These are phyloP conservation scores for Blepharisma stoltei DNA, from an alignment of 73 alveolate species.

Conservation along the genomic window DNA sequence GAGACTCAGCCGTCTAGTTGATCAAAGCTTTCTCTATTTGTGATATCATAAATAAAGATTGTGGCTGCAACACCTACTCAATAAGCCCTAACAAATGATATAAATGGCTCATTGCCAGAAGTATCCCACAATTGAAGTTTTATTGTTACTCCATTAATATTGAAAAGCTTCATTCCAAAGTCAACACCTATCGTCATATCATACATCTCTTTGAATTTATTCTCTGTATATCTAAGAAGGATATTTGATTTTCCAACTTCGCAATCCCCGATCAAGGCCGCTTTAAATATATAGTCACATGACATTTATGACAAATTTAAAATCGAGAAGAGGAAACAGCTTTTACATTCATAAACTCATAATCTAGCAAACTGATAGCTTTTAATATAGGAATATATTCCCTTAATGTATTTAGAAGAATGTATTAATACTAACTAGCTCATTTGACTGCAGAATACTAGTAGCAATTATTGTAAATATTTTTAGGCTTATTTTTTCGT, in stretches of 20 bases:
- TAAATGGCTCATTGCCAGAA: slow-evolving; percentile 82
- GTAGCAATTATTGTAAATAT: no score
- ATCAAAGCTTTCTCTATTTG: slow-evolving; percentile 63
- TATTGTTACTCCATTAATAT: slow-evolving; percentile 47
- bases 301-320: no score
- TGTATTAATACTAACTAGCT: no score
- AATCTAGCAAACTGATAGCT: no score
- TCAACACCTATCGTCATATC: slow-evolving; percentile 64
- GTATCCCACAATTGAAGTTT: slow-evolving; percentile 91
- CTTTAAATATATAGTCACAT: slow-evolving; percentile 20
- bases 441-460: no score
- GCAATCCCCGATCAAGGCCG: slow-evolving; percentile 68
- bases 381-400: no score
- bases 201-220: slow-evolving; percentile 53
- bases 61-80: slow-evolving; percentile 80
- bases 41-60: slow-evolving; percentile 72
- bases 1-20: slow-evolving; percentile 59
- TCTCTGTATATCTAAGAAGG: slow-evolving; percentile 56
- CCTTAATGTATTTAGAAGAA: no score
- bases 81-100: slow-evolving; percentile 72
- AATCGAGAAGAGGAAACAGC: no score
- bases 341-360: no score
- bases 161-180: slow-evolving; percentile 53
- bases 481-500: no score
- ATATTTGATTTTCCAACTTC: slow-evolving; percentile 81